Conservation (phyloP, 2,329 filamentous ascomycete species). For the Chrysosporium keratinophilum region DNA sequence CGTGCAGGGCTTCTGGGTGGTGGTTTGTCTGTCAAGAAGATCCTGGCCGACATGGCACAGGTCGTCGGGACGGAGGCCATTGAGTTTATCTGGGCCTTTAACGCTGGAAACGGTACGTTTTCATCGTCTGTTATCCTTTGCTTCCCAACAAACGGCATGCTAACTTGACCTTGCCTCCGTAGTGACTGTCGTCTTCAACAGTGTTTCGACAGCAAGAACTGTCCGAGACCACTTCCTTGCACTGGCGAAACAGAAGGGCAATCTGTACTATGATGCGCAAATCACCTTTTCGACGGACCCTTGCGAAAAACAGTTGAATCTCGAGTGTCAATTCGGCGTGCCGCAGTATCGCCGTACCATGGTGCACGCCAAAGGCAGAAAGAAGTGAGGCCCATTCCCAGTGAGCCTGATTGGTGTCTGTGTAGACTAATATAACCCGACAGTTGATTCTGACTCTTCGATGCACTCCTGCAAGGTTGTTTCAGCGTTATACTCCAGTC, state of each 20-base stretch:
- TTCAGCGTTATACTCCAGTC: too few species aligned
- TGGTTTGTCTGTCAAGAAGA: conserved; percentile 26
- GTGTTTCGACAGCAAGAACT: conserved; percentile 27
- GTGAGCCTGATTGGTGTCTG: too few species aligned
- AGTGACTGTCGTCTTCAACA: conserved; percentile 34
- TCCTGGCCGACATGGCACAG: conserved; percentile 27
- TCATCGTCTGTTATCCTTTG: background rate
- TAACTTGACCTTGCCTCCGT: conserved; percentile 17
- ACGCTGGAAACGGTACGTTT: conserved; percentile 34
- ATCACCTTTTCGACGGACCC: conserved; percentile 33
- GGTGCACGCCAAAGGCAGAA: background rate
- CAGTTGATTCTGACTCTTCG: too few species aligned
- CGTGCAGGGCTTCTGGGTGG: conserved; percentile 31
- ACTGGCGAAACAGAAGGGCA: conserved; percentile 20
- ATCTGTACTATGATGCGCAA: conserved; percentile 26
- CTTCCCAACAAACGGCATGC: conserved; percentile 1
- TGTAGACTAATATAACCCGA: too few species aligned
- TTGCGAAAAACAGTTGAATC: conserved; percentile 31
- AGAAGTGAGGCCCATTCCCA: background rate
- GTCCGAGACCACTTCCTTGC: conserved; percentile 28
- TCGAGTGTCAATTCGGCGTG: conserved; percentile 15
- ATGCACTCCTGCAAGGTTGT: too few species aligned
- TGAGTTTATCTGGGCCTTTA: conserved; percentile 35
- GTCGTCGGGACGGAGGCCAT: conserved; percentile 29
- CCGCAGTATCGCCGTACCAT: background rate